Base-by-base conservation (phyloP, 805 yeast species). In the Starmerella khaoyaiensis region DNA sequence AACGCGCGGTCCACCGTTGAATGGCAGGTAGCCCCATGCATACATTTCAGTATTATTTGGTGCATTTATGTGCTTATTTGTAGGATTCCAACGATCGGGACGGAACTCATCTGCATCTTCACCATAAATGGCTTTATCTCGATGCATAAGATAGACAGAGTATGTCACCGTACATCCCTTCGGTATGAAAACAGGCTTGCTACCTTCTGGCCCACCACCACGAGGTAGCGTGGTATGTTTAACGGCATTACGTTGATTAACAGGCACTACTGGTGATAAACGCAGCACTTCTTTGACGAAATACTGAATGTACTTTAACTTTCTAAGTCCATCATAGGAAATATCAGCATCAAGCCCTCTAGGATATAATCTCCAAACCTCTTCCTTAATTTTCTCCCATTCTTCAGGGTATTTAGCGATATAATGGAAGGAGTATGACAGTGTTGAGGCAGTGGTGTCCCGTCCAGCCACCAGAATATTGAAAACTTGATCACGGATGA, bases 1-100 rank as follows among this genome's bases (percentile, higher is more conserved):
- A 35, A 67, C 63, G 39, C 72, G 54, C 17, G 71, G 71, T 9
- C 72, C 72, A 22, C 71, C 71, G 43, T 65, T 64, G 50, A 65
- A 65, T 20, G 70, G 69, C 21, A 64, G 50, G 42, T 60, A 65
- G 12, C 62, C 62, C 69, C 69, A 65, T 9, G 66, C 60, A 30
- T 57, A 54, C 53, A 38, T 55, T n/a, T n/a, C n/a, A n/a, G n/a
- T n/a, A n/a, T n/a, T n/a, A n/a, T n/a, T n/a, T 7, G n/a, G n/a
- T n/a, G n/a, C n/a, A n/a, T n/a, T n/a, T n/a, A n/a, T n/a, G n/a
- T n/a, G n/a, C 17, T 33, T 29, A 54, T 28, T 31, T 8, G 26
- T 30, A 8, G 38, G 29, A 5, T 45, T 50, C 73, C 73, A 68
- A 34, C 74, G 58, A 51, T 66, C 72, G 8, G 71, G 71, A 8